Evolutionary conservation across 768 basidiomycete species (phyloP).

Genomic region (Pleurotus sapidus): DNA sequence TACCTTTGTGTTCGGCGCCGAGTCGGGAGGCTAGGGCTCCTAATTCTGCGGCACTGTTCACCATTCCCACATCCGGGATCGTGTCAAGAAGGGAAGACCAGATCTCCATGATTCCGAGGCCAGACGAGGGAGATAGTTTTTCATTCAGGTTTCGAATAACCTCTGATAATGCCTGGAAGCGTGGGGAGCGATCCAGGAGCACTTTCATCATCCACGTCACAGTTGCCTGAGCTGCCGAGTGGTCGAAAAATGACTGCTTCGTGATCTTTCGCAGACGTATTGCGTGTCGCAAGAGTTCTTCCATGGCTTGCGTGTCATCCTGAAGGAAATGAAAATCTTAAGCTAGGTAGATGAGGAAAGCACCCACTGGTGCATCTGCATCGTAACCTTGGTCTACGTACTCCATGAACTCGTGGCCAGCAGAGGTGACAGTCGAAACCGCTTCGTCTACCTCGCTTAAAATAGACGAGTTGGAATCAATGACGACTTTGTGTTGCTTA

Average conservation of each 20-base stretch:
- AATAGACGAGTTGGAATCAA: background rate
- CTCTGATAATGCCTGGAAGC: slow-evolving; percentile 29
- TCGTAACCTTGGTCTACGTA: background rate
- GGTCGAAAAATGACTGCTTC: slow-evolving; percentile 46
- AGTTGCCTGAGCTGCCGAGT: slow-evolving; percentile 62
- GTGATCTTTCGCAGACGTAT: slow-evolving; percentile 43
- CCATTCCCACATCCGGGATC: too few relatives aligned
- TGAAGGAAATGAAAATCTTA: slow-evolving; percentile 10
- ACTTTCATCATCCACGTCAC: slow-evolving; percentile 48
- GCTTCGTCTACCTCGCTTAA: background rate
- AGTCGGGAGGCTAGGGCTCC: slow-evolving; percentile 16
- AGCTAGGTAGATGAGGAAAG: background rate
- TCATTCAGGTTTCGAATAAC: slow-evolving; percentile 39
- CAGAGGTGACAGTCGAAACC: too few relatives aligned
- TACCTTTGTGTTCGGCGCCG: background rate
- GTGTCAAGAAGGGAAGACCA: slow-evolving; percentile 51
- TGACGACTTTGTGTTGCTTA: background rate
- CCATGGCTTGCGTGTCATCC: slow-evolving; percentile 29
- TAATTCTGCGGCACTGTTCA: slow-evolving; percentile 5
- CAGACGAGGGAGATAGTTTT: slow-evolving; percentile 59
- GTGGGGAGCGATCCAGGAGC: slow-evolving; percentile 30
- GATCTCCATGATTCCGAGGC: slow-evolving; percentile 67
- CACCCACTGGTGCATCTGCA: background rate
- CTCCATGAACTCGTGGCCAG: background rate
- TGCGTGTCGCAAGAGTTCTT: slow-evolving; percentile 34